Percentiles rank a stretch among this genome's conserved stretches.
phyloP scores from a whole-genome alignment of 1,139 yeast species.

The Kurtzmaniella quercitrusa region DNA sequence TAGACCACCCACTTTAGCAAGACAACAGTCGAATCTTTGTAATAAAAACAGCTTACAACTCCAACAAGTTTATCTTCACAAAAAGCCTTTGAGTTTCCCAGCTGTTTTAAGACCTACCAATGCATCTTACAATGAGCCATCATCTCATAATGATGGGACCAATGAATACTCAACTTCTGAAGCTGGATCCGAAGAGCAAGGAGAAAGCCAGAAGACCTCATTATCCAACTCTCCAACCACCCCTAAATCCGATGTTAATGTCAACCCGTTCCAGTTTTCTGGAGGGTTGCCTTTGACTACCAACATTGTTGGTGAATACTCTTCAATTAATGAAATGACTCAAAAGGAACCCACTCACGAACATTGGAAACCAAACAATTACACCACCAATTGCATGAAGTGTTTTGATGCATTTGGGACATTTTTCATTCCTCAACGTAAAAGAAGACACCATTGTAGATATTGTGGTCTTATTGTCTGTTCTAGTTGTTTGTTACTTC shows the following conservation, averaged over 20 bases:
- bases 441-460: slow-evolving; percentile 34
- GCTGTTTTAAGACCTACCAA: slow-evolving; percentile 36
- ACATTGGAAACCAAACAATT: slow-evolving; percentile 41
- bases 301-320: slow-evolving; percentile 6
- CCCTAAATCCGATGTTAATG: slow-evolving; percentile 6
- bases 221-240: slow-evolving; percentile 6
- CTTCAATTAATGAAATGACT: background rate
- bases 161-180: background rate
- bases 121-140: background rate
- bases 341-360: slow-evolving; percentile 32
- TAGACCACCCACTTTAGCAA: slow-evolving; percentile 2
- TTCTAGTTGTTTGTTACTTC: slow-evolving; percentile 27
- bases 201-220: background rate
- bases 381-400: slow-evolving; percentile 37
- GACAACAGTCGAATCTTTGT: background rate
- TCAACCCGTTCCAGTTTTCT: slow-evolving; percentile 5
- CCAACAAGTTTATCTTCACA: slow-evolving; percentile 30
- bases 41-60: slow-evolving; percentile 10
- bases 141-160: background rate
- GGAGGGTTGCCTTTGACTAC: slow-evolving; percentile 1
- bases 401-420: slow-evolving; percentile 36
- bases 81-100: slow-evolving; percentile 39
- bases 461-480: slow-evolving; percentile 48
- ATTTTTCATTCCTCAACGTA: slow-evolving; percentile 22
- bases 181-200: background rate